Evolutionary conservation across 495 filamentous ascomycete genomes (phyloP).

Genomic region (Daldinia bambusicola): DNA sequence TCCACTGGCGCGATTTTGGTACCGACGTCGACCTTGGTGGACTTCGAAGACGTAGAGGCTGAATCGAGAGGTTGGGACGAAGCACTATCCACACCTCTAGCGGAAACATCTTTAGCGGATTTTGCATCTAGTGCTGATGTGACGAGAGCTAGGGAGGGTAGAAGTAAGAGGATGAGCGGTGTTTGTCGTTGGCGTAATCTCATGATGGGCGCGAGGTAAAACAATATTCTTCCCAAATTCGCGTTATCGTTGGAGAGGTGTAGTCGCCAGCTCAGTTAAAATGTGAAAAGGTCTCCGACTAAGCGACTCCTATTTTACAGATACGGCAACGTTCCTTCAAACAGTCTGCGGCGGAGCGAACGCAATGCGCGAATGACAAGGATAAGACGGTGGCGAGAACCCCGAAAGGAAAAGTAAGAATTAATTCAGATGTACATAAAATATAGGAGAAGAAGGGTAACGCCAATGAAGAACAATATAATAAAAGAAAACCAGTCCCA

Average conservation of each 20-base stretch:
- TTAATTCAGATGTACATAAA: conserved; percentile 10
- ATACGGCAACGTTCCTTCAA: conserved; percentile 6
- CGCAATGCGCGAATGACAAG: neutral
- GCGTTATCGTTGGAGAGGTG: neutral
- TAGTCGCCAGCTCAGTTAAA: neutral
- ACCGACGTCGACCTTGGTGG: conserved; percentile 61
- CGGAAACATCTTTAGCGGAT: conserved; percentile 28
- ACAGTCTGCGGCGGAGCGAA: neutral
- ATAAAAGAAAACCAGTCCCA: neutral
- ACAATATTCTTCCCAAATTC: neutral
- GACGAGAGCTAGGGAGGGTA: conserved; percentile 56
- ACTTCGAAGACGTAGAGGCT: conserved; percentile 39
- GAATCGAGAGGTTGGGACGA: conserved; percentile 45
- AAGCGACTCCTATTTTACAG: conserved; percentile 1
- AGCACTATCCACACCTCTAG: conserved; percentile 23
- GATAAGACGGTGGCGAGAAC: conserved; percentile 7
- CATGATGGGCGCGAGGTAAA: conserved; percentile 47
- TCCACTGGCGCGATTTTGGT: conserved; percentile 94
- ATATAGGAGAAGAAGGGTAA: conserved; percentile 20
- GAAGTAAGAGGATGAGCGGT: conserved; percentile 57
- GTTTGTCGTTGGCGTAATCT: conserved; percentile 52
- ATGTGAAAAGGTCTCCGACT: neutral
- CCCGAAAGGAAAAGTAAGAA: conserved; percentile 1
- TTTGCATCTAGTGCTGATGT: conserved; percentile 47
- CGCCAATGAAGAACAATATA: conserved; percentile 8